Evolutionary conservation across 1,284 basidiomycete species (phyloP).

Genomic region (Rhodotorula sp.): DNA sequence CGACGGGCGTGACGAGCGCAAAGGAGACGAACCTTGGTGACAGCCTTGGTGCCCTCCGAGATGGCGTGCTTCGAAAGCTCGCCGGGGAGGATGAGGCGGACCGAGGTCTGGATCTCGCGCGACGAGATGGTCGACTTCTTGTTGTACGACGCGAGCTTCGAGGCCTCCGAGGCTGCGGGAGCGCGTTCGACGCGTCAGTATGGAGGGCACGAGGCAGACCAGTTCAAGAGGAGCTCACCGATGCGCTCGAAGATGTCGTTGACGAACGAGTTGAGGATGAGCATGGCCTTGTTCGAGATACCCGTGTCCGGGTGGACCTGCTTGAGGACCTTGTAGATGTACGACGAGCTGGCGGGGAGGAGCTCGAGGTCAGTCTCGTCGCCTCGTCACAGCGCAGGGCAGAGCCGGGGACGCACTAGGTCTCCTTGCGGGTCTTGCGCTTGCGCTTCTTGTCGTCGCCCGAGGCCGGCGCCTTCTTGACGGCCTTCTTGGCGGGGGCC

Average conservation of each 20-base stretch:
- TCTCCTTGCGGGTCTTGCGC: conserved; percentile 64
- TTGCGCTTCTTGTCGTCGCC: conserved; percentile 83
- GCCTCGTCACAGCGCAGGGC: background rate
- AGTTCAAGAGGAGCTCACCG: conserved; percentile 4
- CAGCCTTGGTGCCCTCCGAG: conserved; percentile 71
- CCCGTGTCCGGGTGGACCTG: conserved; percentile 84
- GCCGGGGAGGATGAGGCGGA: conserved; percentile 84
- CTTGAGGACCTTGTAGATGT: conserved; percentile 63
- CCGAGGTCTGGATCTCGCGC: conserved; percentile 79
- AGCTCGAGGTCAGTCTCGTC: background rate
- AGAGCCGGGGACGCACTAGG: conserved; percentile 18
- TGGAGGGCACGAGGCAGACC: background rate
- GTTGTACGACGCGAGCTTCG: conserved; percentile 87
- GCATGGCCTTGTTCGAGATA: conserved; percentile 98
- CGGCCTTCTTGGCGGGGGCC: conserved; percentile 71
- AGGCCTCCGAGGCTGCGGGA: conserved; percentile 76
- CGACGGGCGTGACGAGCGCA: background rate
- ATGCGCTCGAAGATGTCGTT: conserved; percentile 57
- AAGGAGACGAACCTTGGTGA: conserved; percentile 16
- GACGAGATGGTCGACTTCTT: conserved; percentile 95
- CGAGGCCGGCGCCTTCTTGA: conserved; percentile 53
- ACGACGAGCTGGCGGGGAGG: conserved; percentile 29
- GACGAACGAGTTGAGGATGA: conserved; percentile 55
- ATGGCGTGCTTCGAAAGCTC: conserved; percentile 80
- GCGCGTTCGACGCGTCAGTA: background rate